phyloP scores from a whole-genome alignment of 2,329 filamentous ascomycete genomes.

The Purpureocillium lavendulum region DNA sequence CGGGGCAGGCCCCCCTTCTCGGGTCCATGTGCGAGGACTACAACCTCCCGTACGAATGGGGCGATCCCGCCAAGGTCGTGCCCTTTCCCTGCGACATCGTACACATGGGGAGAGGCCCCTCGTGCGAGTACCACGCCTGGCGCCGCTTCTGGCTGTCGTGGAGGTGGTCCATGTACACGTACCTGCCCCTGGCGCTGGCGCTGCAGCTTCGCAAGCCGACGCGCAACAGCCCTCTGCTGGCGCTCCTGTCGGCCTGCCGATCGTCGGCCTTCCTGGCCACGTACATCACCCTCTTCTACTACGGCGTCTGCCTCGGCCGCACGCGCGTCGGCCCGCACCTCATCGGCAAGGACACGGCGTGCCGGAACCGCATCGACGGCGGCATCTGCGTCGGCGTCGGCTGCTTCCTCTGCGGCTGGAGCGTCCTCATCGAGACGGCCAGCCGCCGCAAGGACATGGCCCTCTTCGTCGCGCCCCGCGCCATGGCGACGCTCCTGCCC shows the following conservation, averaged over 20 bases:
- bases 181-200: constrained; percentile 66
- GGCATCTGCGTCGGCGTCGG: constrained; percentile 64
- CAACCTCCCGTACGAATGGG: constrained; percentile 59
- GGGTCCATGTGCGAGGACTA: constrained; percentile 66
- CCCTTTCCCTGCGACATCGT: constrained; percentile 80
- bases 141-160: constrained; percentile 62
- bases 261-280: constrained; percentile 71
- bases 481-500: constrained; percentile 66
- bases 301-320: constrained; percentile 70
- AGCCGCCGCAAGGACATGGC: constrained; percentile 64
- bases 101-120: constrained; percentile 68
- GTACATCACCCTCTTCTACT: constrained; percentile 77
- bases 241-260: constrained; percentile 52
- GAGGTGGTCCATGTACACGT: constrained; percentile 66
- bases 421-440: constrained; percentile 63
- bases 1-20: constrained; percentile 59
- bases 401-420: constrained; percentile 73
- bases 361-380: constrained; percentile 45
- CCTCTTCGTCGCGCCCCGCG: constrained; percentile 73
- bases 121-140: constrained; percentile 66
- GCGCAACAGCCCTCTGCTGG: constrained; percentile 36
- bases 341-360: constrained; percentile 41
- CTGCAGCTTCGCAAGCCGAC: constrained; percentile 45
- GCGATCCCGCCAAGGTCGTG: constrained; percentile 58
- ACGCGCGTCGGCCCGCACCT: constrained; percentile 65